These are phyloP conservation scores for Diaporthe sp. DNA, from an alignment of 2,329 filamentous ascomycete genomes.

Conservation along the genomic window DNA sequence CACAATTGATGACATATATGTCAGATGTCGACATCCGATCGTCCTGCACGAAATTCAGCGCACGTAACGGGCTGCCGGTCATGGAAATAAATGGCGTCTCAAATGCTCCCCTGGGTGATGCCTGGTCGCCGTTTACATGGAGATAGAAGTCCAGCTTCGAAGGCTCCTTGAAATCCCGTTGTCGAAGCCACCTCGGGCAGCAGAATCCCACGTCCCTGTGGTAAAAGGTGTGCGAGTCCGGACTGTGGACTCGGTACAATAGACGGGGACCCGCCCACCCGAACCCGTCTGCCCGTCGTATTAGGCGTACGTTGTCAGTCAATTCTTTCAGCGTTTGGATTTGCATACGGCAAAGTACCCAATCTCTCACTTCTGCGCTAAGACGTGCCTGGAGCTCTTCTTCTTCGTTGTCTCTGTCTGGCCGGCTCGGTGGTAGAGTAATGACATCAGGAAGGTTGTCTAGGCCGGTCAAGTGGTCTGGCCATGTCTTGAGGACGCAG, in stretches of 20 bases:
- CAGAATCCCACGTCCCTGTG: neutral
- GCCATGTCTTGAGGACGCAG: neutral
- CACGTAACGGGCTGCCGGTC: neutral
- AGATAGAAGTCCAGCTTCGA: neutral
- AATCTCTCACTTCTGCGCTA: accelerated
- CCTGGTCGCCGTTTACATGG: neutral
- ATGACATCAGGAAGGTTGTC: neutral
- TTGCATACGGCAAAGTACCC: too few species aligned
- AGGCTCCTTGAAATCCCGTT: neutral
- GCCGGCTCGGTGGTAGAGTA: neutral
- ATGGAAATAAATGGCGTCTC: neutral
- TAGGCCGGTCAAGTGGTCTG: neutral
- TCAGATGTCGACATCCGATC: too few species aligned
- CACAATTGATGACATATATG: neutral
- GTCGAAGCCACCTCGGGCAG: neutral
- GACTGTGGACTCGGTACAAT: neutral
- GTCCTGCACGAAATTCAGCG: neutral
- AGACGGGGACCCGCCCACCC: neutral
- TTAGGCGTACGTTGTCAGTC: neutral
- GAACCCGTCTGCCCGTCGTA: accelerated
- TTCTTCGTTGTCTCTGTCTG: neutral
- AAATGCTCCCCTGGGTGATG: neutral
- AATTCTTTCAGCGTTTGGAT: neutral
- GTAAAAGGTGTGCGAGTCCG: neutral
- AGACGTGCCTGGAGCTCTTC: neutral